Evolutionary conservation across 1,284 basidiomycete species (phyloP).

Genomic region (Pseudozyma tsukubaensis): DNA sequence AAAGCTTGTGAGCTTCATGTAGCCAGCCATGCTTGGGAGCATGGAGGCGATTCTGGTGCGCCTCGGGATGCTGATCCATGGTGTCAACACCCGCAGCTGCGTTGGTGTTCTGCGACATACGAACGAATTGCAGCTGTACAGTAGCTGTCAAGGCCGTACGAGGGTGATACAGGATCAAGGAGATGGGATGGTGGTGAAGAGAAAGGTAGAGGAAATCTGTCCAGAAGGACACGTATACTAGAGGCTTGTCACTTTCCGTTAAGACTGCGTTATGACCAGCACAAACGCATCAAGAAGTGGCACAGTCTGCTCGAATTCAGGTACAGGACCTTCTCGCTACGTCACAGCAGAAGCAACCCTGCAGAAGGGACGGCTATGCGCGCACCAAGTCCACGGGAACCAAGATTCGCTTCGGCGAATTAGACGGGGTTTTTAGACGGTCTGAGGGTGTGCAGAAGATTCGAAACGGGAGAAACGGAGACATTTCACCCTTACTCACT

Average conservation of each 20-base stretch:
- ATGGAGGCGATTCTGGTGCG: conserved; percentile 10
- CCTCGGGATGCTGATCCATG: not conserved
- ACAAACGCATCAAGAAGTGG: not conserved
- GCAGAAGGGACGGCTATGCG: not conserved
- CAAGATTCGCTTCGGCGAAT: not conserved
- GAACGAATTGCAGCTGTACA: not conserved
- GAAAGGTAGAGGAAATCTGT: not conserved
- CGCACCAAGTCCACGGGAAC: too few relatives aligned
- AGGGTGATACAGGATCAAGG: not conserved
- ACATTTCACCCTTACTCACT: not conserved
- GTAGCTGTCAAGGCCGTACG: not conserved
- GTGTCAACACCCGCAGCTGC: not conserved
- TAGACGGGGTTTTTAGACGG: too few relatives aligned
- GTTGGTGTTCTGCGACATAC: conserved; percentile 22
- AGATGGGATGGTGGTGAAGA: conserved; percentile 1
- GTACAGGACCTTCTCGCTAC: not conserved
- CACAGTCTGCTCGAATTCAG: not conserved
- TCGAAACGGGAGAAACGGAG: too few relatives aligned
- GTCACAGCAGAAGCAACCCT: conserved; percentile 3
- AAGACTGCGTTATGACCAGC: not conserved
- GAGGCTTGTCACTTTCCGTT: not conserved
- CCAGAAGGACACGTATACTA: not conserved
- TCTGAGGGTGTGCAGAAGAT: too few relatives aligned
- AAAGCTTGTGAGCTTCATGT: conserved; percentile 24
- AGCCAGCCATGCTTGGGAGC: conserved; percentile 36